Conservation (phyloP, 352 stramenopile genomes). For the Phytopythium sindhum region DNA sequence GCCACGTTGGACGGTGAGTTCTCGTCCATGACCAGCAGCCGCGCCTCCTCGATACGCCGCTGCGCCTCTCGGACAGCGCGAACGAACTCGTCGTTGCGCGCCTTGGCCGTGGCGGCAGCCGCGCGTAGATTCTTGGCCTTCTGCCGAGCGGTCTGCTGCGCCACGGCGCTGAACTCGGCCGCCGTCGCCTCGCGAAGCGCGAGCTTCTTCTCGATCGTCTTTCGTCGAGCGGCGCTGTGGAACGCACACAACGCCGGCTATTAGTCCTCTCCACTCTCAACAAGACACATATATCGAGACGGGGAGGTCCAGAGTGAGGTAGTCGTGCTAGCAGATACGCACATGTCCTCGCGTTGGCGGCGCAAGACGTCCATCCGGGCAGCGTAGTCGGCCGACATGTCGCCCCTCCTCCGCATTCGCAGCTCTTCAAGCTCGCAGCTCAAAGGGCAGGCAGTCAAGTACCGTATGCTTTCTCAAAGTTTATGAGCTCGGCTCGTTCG, state of each 20-base stretch:
- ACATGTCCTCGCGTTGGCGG: slow-evolving; percentile 57
- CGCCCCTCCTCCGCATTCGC: slow-evolving; percentile 9
- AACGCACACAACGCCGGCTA: not conserved
- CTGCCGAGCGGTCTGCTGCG: slow-evolving; percentile 56
- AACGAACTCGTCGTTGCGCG: slow-evolving; percentile 66
- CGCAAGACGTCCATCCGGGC: slow-evolving; percentile 61
- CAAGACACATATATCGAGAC: not conserved
- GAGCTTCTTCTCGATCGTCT: slow-evolving; percentile 72
- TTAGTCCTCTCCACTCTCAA: not conserved
- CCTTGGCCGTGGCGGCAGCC: slow-evolving; percentile 36
- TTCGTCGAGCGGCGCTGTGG: slow-evolving; percentile 40
- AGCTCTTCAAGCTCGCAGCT: slow-evolving; percentile 7
- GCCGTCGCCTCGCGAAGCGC: slow-evolving; percentile 66
- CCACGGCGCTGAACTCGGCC: slow-evolving; percentile 70
- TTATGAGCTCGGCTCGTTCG: too few species aligned
- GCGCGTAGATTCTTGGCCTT: slow-evolving; percentile 58
- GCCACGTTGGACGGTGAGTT: slow-evolving; percentile 34
- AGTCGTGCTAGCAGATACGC: not conserved
- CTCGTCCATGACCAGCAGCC: slow-evolving; percentile 34
- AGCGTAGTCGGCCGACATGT: slow-evolving; percentile 58
- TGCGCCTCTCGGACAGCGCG: slow-evolving; percentile 46
- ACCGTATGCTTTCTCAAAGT: too few species aligned
- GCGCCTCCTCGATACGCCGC: slow-evolving; percentile 44
- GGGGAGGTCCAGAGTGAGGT: not conserved
- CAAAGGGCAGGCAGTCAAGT: too few species aligned